Base-by-base conservation (phyloP, 2,329 filamentous ascomycete genomes). In the Fusarium armeniacum region DNA sequence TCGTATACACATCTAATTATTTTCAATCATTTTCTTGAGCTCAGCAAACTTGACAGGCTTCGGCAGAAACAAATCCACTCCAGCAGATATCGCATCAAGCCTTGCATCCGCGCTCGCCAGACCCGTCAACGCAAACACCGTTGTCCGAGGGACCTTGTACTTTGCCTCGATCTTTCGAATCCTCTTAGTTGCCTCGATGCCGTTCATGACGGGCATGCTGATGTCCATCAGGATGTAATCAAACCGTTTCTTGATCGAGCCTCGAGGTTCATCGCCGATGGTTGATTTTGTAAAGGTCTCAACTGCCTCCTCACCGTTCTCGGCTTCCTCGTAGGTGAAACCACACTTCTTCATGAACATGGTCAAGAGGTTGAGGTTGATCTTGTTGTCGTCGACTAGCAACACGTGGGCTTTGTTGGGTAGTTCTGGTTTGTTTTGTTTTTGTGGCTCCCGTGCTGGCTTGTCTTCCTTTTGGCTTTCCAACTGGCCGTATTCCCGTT, bases 121-220 rank as follows among this genome's bases (percentile, higher is more conserved):
- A 0, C 85, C 86, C 2, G 85, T 87, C 26, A 87, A 72, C 0
- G 85, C 86, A 46, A 87, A 83, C 30, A 87, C 81, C 0, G 80
- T 83, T 0, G 83, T 81, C 1, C 80, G 81, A 4, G 76, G 69
- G 4, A 83, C 67, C 2, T 75, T 76, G 13, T 80, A 76, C 6
- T 83, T 79, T 6, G 78, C 76, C 70, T 87, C 85, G 20, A 84
- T 79, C 3, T 81, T 78, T 5, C 85, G 81, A 22, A 87, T 87
- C 56, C 78, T 79, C 12, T 79, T 78, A 11, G 85, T 87, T 0
- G 83, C 80, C 22, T 83, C 82, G 16, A 86, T 77, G 0, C 84
- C 84, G 66, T 88, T 82, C 68, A 88, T 83, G 6, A 87, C 78
- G 0, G 86, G 86, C 86, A 88, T 88, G 74, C 80, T 83, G 9